Conservation (phyloP, 2,329 filamentous ascomycete species). For the Blastomyces gilchristii region DNA sequence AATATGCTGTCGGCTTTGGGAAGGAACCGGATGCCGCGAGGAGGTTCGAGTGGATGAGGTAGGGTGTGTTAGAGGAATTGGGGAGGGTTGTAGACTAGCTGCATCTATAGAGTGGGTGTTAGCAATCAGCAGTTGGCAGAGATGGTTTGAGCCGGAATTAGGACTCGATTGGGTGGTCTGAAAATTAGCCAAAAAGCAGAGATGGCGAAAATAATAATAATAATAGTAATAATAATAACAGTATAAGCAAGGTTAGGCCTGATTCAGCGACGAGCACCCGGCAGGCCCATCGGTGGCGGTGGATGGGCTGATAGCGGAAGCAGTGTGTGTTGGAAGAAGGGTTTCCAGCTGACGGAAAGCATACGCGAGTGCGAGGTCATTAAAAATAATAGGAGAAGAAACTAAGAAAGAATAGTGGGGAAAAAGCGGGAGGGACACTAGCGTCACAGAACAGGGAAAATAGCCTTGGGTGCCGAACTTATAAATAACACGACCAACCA, state of each 20-base stretch:
- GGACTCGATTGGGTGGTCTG: background rate
- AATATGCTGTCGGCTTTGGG: conserved; percentile 52
- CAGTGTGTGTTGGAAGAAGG: background rate
- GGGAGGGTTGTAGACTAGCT: conserved; percentile 7
- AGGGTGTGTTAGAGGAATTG: conserved; percentile 38
- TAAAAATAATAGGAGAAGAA: background rate
- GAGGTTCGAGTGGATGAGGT: conserved; percentile 55
- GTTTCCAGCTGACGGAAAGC: conserved; percentile 13
- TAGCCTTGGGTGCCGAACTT: background rate
- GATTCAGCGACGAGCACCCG: conserved; percentile 9
- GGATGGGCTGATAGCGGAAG: conserved; percentile 11
- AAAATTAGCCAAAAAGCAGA: background rate
- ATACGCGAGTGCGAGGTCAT: background rate
- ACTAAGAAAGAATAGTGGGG: conserved; percentile 2
- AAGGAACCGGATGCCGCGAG: conserved; percentile 44
- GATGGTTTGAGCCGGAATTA: background rate
- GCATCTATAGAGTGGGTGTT: conserved; percentile 9
- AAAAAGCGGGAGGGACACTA: conserved; percentile 6
- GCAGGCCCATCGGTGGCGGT: conserved; percentile 8
- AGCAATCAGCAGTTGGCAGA: background rate
- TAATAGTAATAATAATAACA: background rate
- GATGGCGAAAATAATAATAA: background rate
- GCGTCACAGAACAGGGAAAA: conserved; percentile 8
- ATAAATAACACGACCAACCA: conserved; percentile 1
- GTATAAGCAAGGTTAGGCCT: conserved; percentile 9